Percentiles rank a stretch among this genome's conserved stretches.
Evolutionary conservation across 2,329 filamentous ascomycete species (phyloP).

Genomic region (Exophiala bonariae): DNA sequence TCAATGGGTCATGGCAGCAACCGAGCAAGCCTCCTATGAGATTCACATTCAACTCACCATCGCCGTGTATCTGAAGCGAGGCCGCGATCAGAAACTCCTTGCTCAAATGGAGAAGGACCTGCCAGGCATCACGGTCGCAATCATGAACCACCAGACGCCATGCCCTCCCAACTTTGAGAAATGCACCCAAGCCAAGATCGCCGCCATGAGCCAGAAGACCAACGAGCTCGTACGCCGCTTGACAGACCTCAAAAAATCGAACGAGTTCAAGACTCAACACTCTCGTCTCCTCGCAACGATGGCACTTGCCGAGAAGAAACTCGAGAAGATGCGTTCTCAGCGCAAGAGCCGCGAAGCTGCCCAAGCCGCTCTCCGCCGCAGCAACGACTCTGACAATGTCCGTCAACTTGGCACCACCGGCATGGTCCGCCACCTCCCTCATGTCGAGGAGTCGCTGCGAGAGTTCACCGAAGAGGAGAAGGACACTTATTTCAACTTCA

Average conservation of each 20-base stretch:
- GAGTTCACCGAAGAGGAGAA: constrained; percentile 8
- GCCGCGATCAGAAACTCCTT: constrained; percentile 13
- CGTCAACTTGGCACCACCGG: constrained; percentile 20
- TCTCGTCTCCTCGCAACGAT: constrained; percentile 14
- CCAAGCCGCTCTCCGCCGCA: neutral
- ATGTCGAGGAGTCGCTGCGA: constrained; percentile 6
- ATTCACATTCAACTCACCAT: constrained; percentile 15
- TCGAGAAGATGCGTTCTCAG: constrained; percentile 9
- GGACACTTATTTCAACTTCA: constrained; percentile 6
- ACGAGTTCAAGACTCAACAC: constrained; percentile 10
- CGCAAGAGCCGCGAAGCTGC: no score
- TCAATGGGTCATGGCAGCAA: constrained; percentile 12
- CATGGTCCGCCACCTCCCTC: constrained; percentile 5
- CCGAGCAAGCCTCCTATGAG: constrained; percentile 14
- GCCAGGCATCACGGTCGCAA: constrained; percentile 8
- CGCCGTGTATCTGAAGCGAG: constrained; percentile 12
- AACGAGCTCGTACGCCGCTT: no score
- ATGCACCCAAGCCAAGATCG: neutral
- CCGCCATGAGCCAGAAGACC: no score
- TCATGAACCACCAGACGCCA: no score
- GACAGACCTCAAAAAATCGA: constrained; percentile 14
- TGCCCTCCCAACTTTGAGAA: no score
- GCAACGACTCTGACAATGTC: constrained; percentile 2
- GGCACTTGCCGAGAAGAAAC: constrained; percentile 15
- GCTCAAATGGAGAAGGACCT: constrained; percentile 10